Evolutionary conservation across 2,329 filamentous ascomycete genomes (phyloP), one percentile per base, ranked within the genome.

Genomic region (Cercospora nicotianae): DNA sequence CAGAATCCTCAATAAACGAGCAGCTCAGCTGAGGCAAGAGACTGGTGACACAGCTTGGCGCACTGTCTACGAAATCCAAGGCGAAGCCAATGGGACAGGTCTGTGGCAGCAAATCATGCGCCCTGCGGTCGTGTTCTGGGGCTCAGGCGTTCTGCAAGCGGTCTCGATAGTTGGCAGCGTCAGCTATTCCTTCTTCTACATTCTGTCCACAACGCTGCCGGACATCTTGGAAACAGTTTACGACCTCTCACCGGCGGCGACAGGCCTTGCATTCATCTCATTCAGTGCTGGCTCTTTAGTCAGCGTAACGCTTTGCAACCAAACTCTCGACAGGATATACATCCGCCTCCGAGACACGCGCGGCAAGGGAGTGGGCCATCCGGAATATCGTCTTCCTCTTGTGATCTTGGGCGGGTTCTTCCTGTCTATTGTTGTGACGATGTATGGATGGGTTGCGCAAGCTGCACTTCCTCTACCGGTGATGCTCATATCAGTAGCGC

Each of bases 351-450:
- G 71, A 12, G 67, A 69, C 73, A 77, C 66, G 73, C 67, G 51
- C 18, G 74, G 39, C 72, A 76, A 70, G 61, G 64, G 69, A 30
- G 23, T 67, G 3, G 67, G 70, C 10, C 77, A 76, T 18, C 89
- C 89, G 0, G 89, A 91, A 71, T 87, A 86, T 72, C 86, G 89
- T n/a, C 80, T 89, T 0, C 88, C 88, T 0, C 79, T 89, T 2
- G 85, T 88, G 77, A 74, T 87, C 10, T 78, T 84, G 0, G 85
- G 84, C 0, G 83, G 83, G 0, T 53, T 88, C 0, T 67, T 89
- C 1, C 80, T 85, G 0, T 86, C 87, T 0, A 70, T 81, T 0
- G 84, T 85, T 0, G 76, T 89, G 1, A 86, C 87, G 69, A 82
- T 84, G 74, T 89, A 88, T 70, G 87, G 86, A 45, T 88, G 86